Evolutionary conservation across 1,284 basidiomycete species (phyloP).

Genomic region (Lentinula novae-zelandiae): DNA sequence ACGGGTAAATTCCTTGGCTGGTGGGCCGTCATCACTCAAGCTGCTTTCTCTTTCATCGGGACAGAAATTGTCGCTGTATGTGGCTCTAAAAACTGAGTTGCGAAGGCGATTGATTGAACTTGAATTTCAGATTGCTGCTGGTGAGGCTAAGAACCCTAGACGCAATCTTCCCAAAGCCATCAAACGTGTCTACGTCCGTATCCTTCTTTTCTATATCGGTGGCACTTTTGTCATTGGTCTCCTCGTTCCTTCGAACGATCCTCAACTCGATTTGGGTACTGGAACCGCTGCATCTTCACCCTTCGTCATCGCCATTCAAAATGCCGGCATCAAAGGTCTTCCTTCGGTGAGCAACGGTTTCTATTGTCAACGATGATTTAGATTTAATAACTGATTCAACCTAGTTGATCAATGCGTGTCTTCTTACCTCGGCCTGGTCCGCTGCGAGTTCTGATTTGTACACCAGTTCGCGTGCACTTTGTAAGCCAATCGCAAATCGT

Average conservation of each 20-base stretch:
- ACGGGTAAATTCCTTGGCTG: slow-evolving; percentile 66
- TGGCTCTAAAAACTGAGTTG: slow-evolving; percentile 12
- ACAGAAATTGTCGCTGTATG: slow-evolving; percentile 87
- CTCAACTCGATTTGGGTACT: slow-evolving; percentile 45
- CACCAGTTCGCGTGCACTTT: slow-evolving; percentile 76
- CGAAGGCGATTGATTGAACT: background rate
- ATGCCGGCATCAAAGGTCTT: slow-evolving; percentile 70
- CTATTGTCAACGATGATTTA: background rate
- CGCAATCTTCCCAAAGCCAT: slow-evolving; percentile 70
- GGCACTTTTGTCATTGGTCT: slow-evolving; percentile 68
- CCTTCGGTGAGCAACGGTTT: slow-evolving; percentile 45
- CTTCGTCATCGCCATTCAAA: slow-evolving; percentile 78
- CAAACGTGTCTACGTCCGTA: slow-evolving; percentile 71
- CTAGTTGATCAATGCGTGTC: slow-evolving; percentile 81
- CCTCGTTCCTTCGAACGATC: slow-evolving; percentile 68
- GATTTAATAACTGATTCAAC: background rate
- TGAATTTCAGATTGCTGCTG: slow-evolving; percentile 60
- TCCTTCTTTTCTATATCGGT: slow-evolving; percentile 66
- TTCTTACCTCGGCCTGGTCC: slow-evolving; percentile 84
- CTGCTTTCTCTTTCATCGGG: slow-evolving; percentile 80
- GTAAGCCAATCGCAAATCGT: slow-evolving; percentile 35
- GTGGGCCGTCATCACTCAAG: slow-evolving; percentile 65
- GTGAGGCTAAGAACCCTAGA: slow-evolving; percentile 66
- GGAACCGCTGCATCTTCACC: slow-evolving; percentile 75
- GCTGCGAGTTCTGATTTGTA: slow-evolving; percentile 84